Base-by-base conservation (phyloP, 805 yeast genomes). In the Kurtzmaniella fragi region DNA sequence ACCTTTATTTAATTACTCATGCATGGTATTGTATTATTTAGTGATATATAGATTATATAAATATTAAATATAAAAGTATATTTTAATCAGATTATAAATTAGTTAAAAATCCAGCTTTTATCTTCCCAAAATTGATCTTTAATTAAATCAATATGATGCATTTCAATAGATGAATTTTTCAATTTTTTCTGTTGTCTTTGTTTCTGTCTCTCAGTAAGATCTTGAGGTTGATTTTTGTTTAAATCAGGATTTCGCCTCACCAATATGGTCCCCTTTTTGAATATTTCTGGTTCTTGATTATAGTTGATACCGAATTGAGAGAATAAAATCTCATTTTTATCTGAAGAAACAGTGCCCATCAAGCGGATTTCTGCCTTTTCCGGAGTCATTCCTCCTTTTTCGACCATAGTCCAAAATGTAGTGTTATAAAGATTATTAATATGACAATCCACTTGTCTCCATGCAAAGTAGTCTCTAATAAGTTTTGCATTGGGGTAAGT, bases 391-490 rank as follows among this genome's bases (percentile, higher is more conserved):
- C 81, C 82, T 13, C 93, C 89, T 44, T 74, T 69, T 14, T 67
- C 55, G 0, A 93, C 91, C 51, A 93, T 67, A 5, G 78, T 70
- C 99, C 99, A 93, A 57, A 93, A 93, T 0, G 88, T 70, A 0
- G 99, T 93, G 55, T 93, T 93, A 67, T 91, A 93, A 43, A 93
- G 62, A 57, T 93, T 93, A 59, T 93, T 93, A 40, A 93, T 93
- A 62, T 93, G 99, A 37, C 93, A 93, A 56, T 93, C 99, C 1
- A 83, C 98, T 56, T 87, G 97, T 48, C 99, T 73, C 99, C 99
- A 93, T 41, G 84, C 67, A 46, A 93, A 75, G 56, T 93, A 93
- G 58, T 91, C 98, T 40, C 86, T 70, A 1, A 91, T 67, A 1
- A 68, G 62, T 4, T 64, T 51, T 13, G 67, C 46, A 39, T 72